Conservation (phyloP, 305 asterid genomes). For the Fraxinus ornus region DNA sequence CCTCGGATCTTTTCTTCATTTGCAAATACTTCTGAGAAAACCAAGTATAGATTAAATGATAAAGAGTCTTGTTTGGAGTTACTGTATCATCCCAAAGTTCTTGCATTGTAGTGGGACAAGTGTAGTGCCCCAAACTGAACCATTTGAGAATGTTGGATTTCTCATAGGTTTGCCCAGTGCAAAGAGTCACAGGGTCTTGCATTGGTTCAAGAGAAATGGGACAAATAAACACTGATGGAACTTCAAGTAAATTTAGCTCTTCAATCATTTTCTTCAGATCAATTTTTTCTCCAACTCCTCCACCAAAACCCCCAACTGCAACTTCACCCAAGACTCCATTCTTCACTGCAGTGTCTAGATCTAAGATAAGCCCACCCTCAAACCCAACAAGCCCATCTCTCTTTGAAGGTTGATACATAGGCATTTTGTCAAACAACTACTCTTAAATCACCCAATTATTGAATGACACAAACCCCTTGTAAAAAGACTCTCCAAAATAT, state of each 20-base stretch:
- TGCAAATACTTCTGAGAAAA: conserved; percentile 51
- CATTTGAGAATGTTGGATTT: conserved; percentile 51
- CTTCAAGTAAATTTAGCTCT: neutral
- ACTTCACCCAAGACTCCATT: conserved; percentile 30
- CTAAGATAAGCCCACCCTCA: conserved; percentile 50
- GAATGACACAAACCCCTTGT: conserved; percentile 13
- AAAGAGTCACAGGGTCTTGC: conserved; percentile 57
- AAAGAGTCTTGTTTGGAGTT: neutral
- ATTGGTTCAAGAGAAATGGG: conserved; percentile 51
- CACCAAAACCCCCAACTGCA: conserved; percentile 55
- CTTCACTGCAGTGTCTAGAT: conserved; percentile 29
- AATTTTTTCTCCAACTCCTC: conserved; percentile 38
- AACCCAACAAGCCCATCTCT: conserved; percentile 36
- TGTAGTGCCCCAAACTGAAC: conserved; percentile 45
- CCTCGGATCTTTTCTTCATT: conserved; percentile 55
- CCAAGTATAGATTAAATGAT: conserved; percentile 33
- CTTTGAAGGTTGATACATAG: conserved; percentile 43
- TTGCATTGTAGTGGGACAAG: conserved; percentile 58
- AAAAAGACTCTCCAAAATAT: conserved; percentile 11
- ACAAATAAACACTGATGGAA: conserved; percentile 49
- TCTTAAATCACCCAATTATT: neutral
- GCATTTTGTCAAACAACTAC: conserved; percentile 21
- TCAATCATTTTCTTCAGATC: conserved; percentile 19
- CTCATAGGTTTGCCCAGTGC: conserved; percentile 55
- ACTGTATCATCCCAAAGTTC: conserved; percentile 18